phyloP scores from a whole-genome alignment of 2,329 filamentous ascomycete genomes.

The Raffaelea arxii region DNA sequence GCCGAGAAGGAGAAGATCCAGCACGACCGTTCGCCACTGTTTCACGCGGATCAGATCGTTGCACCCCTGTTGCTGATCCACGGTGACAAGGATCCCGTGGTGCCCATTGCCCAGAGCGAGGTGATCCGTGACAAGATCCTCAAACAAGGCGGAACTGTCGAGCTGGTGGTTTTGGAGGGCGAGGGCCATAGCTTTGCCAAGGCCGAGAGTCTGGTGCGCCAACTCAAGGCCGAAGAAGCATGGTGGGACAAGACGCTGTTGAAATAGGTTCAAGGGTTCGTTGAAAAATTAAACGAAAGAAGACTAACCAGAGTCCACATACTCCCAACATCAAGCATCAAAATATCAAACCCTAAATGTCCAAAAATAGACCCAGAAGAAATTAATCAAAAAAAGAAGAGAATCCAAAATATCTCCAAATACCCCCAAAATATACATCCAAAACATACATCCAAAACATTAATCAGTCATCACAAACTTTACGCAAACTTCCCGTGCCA shows the following conservation, averaged over 20 bases:
- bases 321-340: too few species aligned
- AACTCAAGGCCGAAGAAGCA: slow-evolving; percentile 32
- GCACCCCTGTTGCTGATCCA: slow-evolving; percentile 46
- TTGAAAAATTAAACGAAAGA: neutral
- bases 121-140: slow-evolving; percentile 39
- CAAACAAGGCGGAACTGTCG: slow-evolving; percentile 30
- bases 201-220: slow-evolving; percentile 27
- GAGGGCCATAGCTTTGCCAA: slow-evolving; percentile 41
- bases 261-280: too few species aligned
- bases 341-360: too few species aligned
- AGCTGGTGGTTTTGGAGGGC: slow-evolving; percentile 35
- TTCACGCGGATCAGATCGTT: slow-evolving; percentile 35
- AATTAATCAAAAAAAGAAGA: too few species aligned
- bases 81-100: slow-evolving; percentile 45
- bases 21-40: slow-evolving; percentile 37
- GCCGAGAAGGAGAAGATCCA: slow-evolving; percentile 30
- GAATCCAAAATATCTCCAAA: too few species aligned
- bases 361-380: too few species aligned
- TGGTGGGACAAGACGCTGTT: slow-evolving; percentile 36
- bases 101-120: slow-evolving; percentile 46
- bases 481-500: slow-evolving; percentile 15
- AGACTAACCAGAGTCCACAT: too few species aligned
- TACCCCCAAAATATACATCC: too few species aligned
- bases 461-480: too few species aligned
- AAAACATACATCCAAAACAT: too few species aligned